A percentile compares a stretch with the other conserved stretches of the same genome.
Conservation (phyloP, 306 rosid species). For the Quercus variabilis region DNA sequence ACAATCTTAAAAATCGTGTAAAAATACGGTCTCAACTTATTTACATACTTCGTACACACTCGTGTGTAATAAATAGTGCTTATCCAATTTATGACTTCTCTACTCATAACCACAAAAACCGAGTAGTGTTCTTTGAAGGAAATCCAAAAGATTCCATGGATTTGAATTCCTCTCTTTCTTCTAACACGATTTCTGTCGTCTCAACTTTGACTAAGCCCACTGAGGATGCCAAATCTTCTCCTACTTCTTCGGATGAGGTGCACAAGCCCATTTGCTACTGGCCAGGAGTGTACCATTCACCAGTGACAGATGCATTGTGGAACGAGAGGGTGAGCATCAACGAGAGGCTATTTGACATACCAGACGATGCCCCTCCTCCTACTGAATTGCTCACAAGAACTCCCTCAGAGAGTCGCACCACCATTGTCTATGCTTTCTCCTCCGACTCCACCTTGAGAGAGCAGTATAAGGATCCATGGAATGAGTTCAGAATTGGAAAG, state of each 20-base stretch:
- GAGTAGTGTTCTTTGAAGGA: too few relatives aligned
- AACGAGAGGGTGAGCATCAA: constrained; percentile 66
- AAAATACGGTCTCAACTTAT: too few relatives aligned
- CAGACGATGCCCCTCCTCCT: constrained; percentile 85
- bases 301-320: constrained; percentile 92
- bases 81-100: too few relatives aligned
- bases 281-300: constrained; percentile 98
- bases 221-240: background rate
- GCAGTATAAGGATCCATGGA: constrained; percentile 95
- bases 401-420: constrained; percentile 82
- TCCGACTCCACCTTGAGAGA: constrained; percentile 76
- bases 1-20: too few relatives aligned
- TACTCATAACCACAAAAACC: too few relatives aligned
- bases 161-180: constrained; percentile 40
- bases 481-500: constrained; percentile 83
- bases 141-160: constrained; percentile 34
- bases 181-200: constrained; percentile 57
- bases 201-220: constrained; percentile 37
- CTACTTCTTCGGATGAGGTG: background rate
- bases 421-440: constrained; percentile 66
- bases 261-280: constrained; percentile 70
- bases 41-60: too few relatives aligned
- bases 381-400: constrained; percentile 70
- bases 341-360: constrained; percentile 77
- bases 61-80: too few relatives aligned